Percentiles rank a stretch among this genome's conserved stretches.
These are phyloP conservation scores for Euptelea pleiosperma DNA, from an alignment of 164 flowering plant species.

Conservation along the genomic window DNA sequence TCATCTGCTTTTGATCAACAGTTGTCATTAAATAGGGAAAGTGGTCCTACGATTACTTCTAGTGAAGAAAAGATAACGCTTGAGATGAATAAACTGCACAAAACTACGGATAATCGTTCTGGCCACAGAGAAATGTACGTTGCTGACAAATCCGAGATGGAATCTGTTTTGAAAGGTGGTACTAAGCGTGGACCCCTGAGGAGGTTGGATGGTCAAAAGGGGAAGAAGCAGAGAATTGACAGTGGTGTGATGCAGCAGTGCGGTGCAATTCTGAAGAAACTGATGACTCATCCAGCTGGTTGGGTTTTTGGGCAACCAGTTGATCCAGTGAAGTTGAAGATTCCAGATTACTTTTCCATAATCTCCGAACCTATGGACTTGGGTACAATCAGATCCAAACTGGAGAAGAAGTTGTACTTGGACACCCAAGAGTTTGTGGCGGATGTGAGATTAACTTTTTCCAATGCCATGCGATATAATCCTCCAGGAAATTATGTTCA, in stretches of 20 bases:
- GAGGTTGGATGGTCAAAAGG: conserved; percentile 24
- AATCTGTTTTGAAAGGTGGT: conserved; percentile 12
- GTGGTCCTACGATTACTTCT: neutral
- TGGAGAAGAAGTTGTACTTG: conserved; percentile 44
- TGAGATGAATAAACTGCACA: neutral
- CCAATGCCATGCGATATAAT: conserved; percentile 81
- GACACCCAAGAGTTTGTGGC: conserved; percentile 57
- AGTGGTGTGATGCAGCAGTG: conserved; percentile 41
- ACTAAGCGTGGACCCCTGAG: conserved; percentile 37
- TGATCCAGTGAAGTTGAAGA: conserved; percentile 55
- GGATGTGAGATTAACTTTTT: conserved; percentile 78
- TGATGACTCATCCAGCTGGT: conserved; percentile 48
- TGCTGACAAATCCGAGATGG: conserved; percentile 1
- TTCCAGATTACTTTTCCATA: conserved; percentile 76
- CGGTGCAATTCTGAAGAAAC: conserved; percentile 39
- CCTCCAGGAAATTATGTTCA: conserved; percentile 64
- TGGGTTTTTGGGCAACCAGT: conserved; percentile 68
- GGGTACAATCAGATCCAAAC: conserved; percentile 66
- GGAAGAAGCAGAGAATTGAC: conserved; percentile 59
- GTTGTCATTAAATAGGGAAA: neutral
- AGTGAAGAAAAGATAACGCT: neutral
- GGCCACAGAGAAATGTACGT: neutral
- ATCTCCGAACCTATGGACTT: conserved; percentile 82
- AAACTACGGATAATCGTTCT: neutral
- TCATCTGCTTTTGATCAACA: conserved; percentile 4